Evolutionary conservation across 768 basidiomycete species (phyloP), one percentile per base, ranked within the genome.

Genomic region (Lactarius evosmus): DNA sequence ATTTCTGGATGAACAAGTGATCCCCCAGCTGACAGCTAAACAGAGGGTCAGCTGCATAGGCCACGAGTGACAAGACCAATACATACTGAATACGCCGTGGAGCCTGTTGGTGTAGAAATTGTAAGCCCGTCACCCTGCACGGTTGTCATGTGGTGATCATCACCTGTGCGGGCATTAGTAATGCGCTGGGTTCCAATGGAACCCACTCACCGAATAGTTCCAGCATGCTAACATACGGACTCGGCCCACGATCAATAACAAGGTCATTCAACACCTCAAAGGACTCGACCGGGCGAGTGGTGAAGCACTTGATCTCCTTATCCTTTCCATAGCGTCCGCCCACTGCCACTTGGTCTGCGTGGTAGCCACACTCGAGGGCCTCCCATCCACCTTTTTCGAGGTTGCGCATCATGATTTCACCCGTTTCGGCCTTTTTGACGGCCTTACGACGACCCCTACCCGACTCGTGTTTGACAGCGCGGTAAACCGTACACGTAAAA

Each of bases 61-160:
- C 55, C 52, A 65, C 40, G 56, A 30, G 58, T 7, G 32, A 56
- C n/a, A 22, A 22, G 7, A 32, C 50, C 19, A 19, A 27, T 54
- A 78, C 88, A 52, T 70, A 94, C 93, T 17, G 97, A 99, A 75
- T 99, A 99, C 3, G 97, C 97, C 12, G 97, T 99, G 0, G 97
- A 98, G 4, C 97, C 97, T 0, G 97, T 99, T 8, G 97, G 97
- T 0, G 97, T 99, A 27, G 89, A 89, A 17, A 99, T 88, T 33
- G 91, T 93, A 49, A 99, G 78, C 14, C 97, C 97, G 71, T 99
- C 97, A 0, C 95, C 97, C 77, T 98, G 97, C 3, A 98, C 97
- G 2, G 97, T 99, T 1, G 97, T 99, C 84, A 99, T 88, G 78
- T 98, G 97, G 75, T 99, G 93, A 67, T 99, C 96, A 72, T 99